phyloP scores from a whole-genome alignment of 78 protist genomes.

The Monocercomonoides exilis region DNA sequence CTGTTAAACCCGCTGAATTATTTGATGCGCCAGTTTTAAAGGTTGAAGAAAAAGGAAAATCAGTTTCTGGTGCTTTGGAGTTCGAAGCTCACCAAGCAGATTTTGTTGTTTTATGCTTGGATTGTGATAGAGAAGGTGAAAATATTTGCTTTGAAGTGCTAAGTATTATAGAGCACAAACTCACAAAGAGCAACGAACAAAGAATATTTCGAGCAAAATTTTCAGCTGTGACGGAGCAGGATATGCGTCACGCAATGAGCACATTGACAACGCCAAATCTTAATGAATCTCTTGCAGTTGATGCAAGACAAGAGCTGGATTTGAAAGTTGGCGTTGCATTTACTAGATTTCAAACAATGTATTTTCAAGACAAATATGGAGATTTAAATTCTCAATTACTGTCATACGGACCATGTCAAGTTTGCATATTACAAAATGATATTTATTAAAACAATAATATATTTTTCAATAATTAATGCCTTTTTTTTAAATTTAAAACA shows the following conservation, averaged over 20 bases:
- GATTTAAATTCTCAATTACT: neutral
- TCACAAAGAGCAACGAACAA: neutral
- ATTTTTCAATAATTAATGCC: no score
- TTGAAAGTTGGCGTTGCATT: conserved; percentile 48
- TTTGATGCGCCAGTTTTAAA: conserved; percentile 12
- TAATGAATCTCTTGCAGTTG: conserved; percentile 39
- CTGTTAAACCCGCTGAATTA: conserved; percentile 16
- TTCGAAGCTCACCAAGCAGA: neutral
- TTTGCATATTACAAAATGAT: no score
- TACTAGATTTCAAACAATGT: conserved; percentile 50
- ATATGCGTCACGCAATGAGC: conserved; percentile 31
- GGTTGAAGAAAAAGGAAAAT: neutral
- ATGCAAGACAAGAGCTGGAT: conserved; percentile 53
- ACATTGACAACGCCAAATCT: conserved; percentile 32
- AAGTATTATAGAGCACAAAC: neutral
- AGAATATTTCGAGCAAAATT: conserved; percentile 39
- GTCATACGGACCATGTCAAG: conserved; percentile 64
- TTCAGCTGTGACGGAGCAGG: conserved; percentile 33
- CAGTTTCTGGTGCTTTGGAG: neutral
- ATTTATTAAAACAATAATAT: no score
- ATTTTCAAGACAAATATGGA: conserved; percentile 5
- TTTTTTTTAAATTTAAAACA: no score
- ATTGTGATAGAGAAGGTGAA: conserved; percentile 76
- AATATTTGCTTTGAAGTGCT: conserved; percentile 67
- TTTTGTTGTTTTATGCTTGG: conserved; percentile 58